Evolutionary conservation across 345 rosid species (phyloP), one percentile per base, ranked within the genome.

Genomic region (Gossypium rotundifolium): DNA sequence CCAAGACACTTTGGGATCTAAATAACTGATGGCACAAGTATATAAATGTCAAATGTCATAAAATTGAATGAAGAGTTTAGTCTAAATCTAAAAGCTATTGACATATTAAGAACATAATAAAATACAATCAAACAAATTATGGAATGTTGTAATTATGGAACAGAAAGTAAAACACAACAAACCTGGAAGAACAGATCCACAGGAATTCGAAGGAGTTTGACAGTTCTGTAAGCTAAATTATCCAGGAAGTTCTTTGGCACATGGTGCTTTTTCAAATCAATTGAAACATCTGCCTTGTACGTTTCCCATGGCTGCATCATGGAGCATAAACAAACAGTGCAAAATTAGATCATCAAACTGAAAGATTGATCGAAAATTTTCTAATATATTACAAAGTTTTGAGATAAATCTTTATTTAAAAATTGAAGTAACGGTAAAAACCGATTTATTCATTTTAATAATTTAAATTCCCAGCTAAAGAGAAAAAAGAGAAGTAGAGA

Each of bases 261-360:
- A 46, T 91, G 97, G 71, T 91, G 97, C 83, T 91, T 93, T 51
- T 58, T 77, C 82, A 93, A 77, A 85, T 93, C 93, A 42, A 93
- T 88, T 3, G 92, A 82, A 33, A 76, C 40, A 74, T 93, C 78
- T 23, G 97, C 77, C 62, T 45, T 62, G 73, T 86, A 84, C 4
- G 90, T 80, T 70, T 91, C 97, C 97, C 98, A 91, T 44, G 95
- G 97, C 98, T 93, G 64, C 83, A 79, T 17, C 8, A 27, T 29
- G 58, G 1, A 48, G 17, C 22, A n/a, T 29, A 69, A 12, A 74
- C 42, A 7, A 70, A 40, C 1, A 71, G 40, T 2, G 4, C 5
- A 38, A 54, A 13, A 54, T 23, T 25, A 53, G 14, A 44, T 55
- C 8, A 58, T 46, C 11, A 27, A 60, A 27, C 27, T 40, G 22